phyloP scores from a whole-genome alignment of 2,329 filamentous ascomycete genomes.

The Trichophyton verrucosum region DNA sequence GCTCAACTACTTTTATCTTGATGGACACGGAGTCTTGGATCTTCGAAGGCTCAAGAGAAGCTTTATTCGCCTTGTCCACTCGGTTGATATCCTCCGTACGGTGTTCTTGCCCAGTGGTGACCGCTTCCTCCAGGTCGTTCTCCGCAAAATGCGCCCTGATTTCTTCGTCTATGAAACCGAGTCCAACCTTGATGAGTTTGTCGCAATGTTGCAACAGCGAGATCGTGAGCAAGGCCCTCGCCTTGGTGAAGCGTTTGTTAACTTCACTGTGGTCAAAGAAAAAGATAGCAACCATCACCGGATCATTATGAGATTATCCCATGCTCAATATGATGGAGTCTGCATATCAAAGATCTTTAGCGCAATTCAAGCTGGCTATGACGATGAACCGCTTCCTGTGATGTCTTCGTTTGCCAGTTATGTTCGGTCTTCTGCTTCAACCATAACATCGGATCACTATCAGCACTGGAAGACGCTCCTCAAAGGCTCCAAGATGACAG shows the following conservation, averaged over 20 bases:
- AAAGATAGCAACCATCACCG: constrained; percentile 34
- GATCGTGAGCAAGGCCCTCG: constrained; percentile 46
- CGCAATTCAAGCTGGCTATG: constrained; percentile 46
- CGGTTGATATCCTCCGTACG: constrained; percentile 54
- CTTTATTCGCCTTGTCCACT: constrained; percentile 41
- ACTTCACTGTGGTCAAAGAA: constrained; percentile 42
- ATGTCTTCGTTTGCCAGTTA: constrained; percentile 37
- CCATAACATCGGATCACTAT: constrained; percentile 36
- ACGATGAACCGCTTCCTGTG: constrained; percentile 26
- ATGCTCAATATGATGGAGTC: constrained; percentile 59
- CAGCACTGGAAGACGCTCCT: constrained; percentile 52
- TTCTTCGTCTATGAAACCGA: constrained; percentile 43
- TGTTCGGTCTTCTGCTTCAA: constrained; percentile 30
- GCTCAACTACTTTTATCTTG: constrained; percentile 51
- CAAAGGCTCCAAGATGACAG: constrained; percentile 41
- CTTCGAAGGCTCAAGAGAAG: constrained; percentile 36
- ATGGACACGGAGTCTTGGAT: constrained; percentile 36
- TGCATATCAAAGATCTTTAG: constrained; percentile 50
- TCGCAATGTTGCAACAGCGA: constrained; percentile 41
- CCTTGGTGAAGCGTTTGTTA: constrained; percentile 48
- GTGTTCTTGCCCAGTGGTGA: constrained; percentile 46
- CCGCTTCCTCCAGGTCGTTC: constrained; percentile 45
- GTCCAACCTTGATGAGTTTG: constrained; percentile 40
- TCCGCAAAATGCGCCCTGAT: constrained; percentile 41
- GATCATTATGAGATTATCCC: constrained; percentile 42